Conservation (phyloP, 257 asterid genomes). For the Ajuga chamaepitys region DNA sequence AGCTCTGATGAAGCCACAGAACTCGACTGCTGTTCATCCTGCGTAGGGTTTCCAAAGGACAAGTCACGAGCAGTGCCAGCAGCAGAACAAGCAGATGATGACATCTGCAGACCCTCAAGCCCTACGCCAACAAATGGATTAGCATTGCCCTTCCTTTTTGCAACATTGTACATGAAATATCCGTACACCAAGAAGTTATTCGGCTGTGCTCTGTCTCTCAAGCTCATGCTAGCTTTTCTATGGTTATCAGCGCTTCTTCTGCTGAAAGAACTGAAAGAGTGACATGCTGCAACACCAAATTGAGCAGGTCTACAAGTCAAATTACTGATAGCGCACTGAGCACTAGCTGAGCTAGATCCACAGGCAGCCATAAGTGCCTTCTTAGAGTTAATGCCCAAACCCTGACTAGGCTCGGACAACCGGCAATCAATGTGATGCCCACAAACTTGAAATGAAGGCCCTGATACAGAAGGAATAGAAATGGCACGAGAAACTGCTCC, state of each 20-base stretch:
- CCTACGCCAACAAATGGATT: slow-evolving; percentile 36
- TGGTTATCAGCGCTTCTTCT: slow-evolving; percentile 28
- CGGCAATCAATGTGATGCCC: slow-evolving; percentile 54
- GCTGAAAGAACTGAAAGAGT: slow-evolving; percentile 26
- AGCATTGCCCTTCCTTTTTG: slow-evolving; percentile 31
- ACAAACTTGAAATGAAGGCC: slow-evolving; percentile 58
- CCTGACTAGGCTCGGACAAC: slow-evolving; percentile 28
- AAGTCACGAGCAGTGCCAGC: slow-evolving; percentile 57
- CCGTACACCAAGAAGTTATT: slow-evolving; percentile 49
- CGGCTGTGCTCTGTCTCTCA: slow-evolving; percentile 43
- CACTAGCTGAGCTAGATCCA: slow-evolving; percentile 30
- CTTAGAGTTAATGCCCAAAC: slow-evolving; percentile 17
- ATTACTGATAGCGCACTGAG: slow-evolving; percentile 23
- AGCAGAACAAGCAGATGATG: slow-evolving; percentile 39
- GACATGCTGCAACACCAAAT: slow-evolving; percentile 24
- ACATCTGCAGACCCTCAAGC: slow-evolving; percentile 36
- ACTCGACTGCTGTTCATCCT: slow-evolving; percentile 29
- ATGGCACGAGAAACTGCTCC: slow-evolving; percentile 61
- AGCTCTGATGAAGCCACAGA: slow-evolving; percentile 38
- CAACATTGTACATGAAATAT: slow-evolving; percentile 45
- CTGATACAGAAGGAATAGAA: slow-evolving; percentile 66
- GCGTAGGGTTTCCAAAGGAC: slow-evolving; percentile 37
- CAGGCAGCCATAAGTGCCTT: slow-evolving; percentile 45
- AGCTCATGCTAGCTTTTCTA: slow-evolving; percentile 46
- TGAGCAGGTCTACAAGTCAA: slow-evolving; percentile 27